These are phyloP conservation scores for Lepraria neglecta DNA, from an alignment of 495 filamentous ascomycete species.

Conservation along the genomic window DNA sequence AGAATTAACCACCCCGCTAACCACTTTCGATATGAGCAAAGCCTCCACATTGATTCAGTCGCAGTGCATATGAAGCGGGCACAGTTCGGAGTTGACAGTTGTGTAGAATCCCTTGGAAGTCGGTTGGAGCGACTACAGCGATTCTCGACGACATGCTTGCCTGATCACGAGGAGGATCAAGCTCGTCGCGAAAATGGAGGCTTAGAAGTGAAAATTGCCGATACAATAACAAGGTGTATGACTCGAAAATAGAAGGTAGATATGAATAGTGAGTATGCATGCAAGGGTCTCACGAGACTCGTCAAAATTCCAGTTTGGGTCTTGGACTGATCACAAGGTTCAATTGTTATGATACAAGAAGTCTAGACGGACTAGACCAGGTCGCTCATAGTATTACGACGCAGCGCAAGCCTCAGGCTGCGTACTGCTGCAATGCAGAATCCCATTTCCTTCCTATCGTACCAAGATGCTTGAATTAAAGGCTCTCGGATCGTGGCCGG, in stretches of 20 bases:
- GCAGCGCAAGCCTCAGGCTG: slow-evolving; percentile 8
- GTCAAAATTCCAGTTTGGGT: background rate
- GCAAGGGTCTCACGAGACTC: background rate
- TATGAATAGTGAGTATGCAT: background rate
- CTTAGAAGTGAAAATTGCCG: background rate
- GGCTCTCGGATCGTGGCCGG: background rate
- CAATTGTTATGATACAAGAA: slow-evolving; percentile 12
- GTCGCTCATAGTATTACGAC: slow-evolving; percentile 4
- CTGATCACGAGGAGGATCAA: background rate
- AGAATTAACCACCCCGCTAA: background rate
- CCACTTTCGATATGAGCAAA: background rate
- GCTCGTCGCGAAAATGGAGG: background rate
- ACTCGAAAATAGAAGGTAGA: background rate
- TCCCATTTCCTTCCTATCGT: background rate
- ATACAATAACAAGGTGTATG: too few relatives aligned
- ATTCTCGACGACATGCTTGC: background rate
- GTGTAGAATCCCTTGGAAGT: background rate
- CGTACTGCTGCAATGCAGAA: background rate
- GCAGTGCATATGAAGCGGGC: background rate
- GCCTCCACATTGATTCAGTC: slow-evolving; percentile 1
- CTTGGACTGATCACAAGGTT: background rate
- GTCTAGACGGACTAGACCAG: slow-evolving; percentile 7
- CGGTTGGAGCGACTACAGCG: background rate
- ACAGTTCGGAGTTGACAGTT: background rate
- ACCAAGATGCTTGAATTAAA: slow-evolving; percentile 2